A percentile compares a stretch with the other conserved stretches of the same genome.
These are phyloP conservation scores for Actinomucor elegans DNA, from an alignment of 371 early-diverging fungal species.

Conservation along the genomic window DNA sequence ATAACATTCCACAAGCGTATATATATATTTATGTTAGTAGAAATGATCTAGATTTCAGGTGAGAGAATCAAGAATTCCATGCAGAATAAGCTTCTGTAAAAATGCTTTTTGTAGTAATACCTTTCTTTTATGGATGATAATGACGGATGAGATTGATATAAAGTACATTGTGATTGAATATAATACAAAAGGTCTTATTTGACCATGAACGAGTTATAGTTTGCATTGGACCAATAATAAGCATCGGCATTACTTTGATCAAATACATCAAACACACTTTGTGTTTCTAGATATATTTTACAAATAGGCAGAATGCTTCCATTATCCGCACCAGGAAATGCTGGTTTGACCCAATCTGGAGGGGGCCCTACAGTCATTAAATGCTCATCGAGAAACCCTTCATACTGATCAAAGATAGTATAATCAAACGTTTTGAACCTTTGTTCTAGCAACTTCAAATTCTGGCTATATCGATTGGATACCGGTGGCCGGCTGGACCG, in stretches of 20 bases:
- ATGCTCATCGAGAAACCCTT: slow-evolving; percentile 50
- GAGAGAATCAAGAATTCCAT: too few species aligned
- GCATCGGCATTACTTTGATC: not conserved
- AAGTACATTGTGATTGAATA: too few species aligned
- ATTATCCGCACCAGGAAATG: slow-evolving; percentile 35
- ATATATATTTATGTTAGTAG: too few species aligned
- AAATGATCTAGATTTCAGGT: too few species aligned
- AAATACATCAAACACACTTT: slow-evolving; percentile 12
- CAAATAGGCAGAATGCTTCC: slow-evolving; percentile 10
- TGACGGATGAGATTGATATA: too few species aligned
- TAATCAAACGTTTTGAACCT: slow-evolving; percentile 56
- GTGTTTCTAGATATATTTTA: slow-evolving; percentile 14
- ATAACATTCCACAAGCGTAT: too few species aligned
- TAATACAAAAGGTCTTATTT: too few species aligned
- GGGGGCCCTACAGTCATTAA: slow-evolving; percentile 60
- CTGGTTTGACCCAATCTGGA: slow-evolving; percentile 60
- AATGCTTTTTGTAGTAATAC: too few species aligned
- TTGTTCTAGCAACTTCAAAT: slow-evolving; percentile 30
- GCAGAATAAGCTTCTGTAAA: too few species aligned
- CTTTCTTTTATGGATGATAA: too few species aligned
- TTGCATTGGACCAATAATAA: not conserved
- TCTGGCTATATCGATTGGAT: slow-evolving; percentile 9
- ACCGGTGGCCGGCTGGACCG: not conserved
- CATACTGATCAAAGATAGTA: slow-evolving; percentile 56
- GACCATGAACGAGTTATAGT: too few species aligned